A percentile compares a stretch with the other conserved stretches of the same genome.
phyloP scores from a whole-genome alignment of 2,329 filamentous ascomycete genomes.

The Pestalotiopsis sp. region DNA sequence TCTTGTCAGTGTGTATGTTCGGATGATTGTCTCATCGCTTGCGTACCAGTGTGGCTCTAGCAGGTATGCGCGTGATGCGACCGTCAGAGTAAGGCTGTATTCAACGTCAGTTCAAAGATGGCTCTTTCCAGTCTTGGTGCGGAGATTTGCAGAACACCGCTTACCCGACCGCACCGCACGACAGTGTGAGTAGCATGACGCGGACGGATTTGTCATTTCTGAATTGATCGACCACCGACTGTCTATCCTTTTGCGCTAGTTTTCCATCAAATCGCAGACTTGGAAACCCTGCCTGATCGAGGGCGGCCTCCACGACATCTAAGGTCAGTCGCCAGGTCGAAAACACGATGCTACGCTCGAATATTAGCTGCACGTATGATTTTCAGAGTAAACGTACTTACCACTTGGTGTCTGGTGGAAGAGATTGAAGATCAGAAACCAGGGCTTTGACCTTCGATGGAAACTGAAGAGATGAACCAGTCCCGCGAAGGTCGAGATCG shows the following conservation, averaged over 20 bases:
- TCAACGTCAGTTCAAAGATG: neutral
- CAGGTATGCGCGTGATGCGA: conserved; percentile 48
- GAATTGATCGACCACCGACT: conserved; percentile 43
- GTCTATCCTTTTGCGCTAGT: conserved; percentile 43
- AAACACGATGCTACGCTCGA: neutral
- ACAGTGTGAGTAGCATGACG: conserved; percentile 51
- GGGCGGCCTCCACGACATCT: neutral
- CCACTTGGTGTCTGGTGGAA: neutral
- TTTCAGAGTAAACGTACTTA: too few relatives aligned
- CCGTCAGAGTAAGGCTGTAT: conserved; percentile 47
- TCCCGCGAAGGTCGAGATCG: neutral
- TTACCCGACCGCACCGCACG: conserved; percentile 56
- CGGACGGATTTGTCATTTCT: conserved; percentile 36
- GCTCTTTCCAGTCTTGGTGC: neutral
- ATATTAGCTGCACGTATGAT: too few relatives aligned
- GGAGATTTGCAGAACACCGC: conserved; percentile 15
- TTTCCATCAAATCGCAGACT: conserved; percentile 51
- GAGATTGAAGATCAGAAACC: neutral
- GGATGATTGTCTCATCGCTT: neutral
- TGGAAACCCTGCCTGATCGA: conserved; percentile 27
- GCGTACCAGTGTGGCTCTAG: conserved; percentile 53
- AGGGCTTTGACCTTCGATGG: conserved; percentile 9
- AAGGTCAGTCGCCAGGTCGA: neutral
- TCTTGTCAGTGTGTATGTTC: neutral
- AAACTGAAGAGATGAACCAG: neutral